phyloP scores from a whole-genome alignment of 345 rosid genomes.

The Psidium guajava region DNA sequence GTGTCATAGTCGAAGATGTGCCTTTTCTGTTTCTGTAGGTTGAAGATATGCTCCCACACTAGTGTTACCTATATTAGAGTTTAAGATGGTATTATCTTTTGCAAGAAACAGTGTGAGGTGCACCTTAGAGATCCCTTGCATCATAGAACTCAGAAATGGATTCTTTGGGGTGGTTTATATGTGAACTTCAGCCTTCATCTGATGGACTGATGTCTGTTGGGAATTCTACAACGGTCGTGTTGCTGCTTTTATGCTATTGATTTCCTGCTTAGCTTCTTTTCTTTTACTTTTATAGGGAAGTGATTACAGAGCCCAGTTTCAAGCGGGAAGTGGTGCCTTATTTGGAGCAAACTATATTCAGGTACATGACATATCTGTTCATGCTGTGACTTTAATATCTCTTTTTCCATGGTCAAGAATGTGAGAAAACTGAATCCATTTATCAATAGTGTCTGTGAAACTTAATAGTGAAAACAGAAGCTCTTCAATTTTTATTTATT shows the following conservation, averaged over 20 bases:
- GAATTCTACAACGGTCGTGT: neutral
- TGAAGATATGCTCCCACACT: neutral
- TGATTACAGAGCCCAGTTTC: slow-evolving; percentile 81
- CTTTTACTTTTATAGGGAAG: slow-evolving; percentile 38
- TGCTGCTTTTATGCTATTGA: neutral
- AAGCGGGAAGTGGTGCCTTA: slow-evolving; percentile 70
- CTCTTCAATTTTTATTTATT: neutral
- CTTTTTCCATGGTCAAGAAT: neutral
- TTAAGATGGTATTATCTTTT: neutral
- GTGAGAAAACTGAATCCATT: neutral
- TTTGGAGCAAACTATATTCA: slow-evolving; percentile 92
- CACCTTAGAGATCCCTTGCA: neutral
- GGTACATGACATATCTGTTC: slow-evolving; percentile 22
- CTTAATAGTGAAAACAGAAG: neutral
- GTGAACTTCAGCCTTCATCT: neutral
- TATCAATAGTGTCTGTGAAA: neutral
- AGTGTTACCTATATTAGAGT: neutral
- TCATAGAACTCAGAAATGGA: neutral
- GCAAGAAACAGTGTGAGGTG: neutral
- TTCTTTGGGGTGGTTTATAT: neutral
- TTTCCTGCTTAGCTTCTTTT: neutral
- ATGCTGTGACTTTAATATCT: neutral
- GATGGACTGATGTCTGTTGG: neutral
- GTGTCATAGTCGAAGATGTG: neutral
- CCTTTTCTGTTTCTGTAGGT: neutral